Conservation (phyloP, 495 filamentous ascomycete species). For the Penicillium canescens region DNA sequence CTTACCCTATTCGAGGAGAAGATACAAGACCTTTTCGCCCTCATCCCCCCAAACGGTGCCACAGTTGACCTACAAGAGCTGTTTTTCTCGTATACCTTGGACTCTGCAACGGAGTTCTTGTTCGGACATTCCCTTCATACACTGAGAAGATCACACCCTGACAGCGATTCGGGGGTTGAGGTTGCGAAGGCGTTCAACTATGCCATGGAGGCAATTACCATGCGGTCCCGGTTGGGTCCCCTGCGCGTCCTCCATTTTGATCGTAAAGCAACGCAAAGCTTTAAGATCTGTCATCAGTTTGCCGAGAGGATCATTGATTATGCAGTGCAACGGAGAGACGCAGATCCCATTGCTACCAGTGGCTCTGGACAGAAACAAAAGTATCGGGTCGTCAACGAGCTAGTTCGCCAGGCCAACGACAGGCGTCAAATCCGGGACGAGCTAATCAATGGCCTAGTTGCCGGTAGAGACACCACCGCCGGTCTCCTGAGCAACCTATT, state of each 20-base stretch:
- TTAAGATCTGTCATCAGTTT: no score
- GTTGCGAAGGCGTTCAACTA: no score
- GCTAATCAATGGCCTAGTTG: background rate
- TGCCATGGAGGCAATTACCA: no score
- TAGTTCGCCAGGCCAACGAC: background rate
- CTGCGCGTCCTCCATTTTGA: no score
- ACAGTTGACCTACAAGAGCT: conserved; percentile 6
- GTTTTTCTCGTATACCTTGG: conserved; percentile 7
- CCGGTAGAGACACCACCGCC: background rate
- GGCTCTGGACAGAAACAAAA: background rate
- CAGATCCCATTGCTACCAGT: no score
- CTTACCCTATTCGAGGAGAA: no score
- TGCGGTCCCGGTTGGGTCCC: no score
- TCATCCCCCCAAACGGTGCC: no score
- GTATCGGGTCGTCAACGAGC: background rate
- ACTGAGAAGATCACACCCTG: background rate
- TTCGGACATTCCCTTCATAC: conserved; percentile 1
- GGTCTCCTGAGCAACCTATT: background rate
- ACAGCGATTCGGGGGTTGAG: background rate
- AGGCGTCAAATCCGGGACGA: background rate
- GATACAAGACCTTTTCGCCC: no score
- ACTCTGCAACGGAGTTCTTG: conserved; percentile 8
- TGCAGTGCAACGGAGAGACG: no score
- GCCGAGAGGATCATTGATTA: no score
- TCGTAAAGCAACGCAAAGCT: no score